Percentiles rank a stretch among this genome's conserved stretches.
These are phyloP conservation scores for Aspergillus intermedius DNA, from an alignment of 2,329 filamentous ascomycete genomes.

Conservation along the genomic window DNA sequence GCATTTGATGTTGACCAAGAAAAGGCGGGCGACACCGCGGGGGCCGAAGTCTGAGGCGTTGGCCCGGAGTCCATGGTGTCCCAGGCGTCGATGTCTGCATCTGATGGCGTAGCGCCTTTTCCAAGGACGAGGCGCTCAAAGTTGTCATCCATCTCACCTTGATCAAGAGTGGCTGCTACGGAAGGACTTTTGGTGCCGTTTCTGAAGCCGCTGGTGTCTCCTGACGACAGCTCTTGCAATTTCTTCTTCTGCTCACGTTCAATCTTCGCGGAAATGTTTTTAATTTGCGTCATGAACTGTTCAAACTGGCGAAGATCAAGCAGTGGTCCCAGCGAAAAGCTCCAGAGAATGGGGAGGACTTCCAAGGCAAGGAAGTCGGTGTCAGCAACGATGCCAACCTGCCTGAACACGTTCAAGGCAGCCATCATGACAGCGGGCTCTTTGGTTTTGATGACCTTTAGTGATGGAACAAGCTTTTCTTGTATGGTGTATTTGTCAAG, in stretches of 20 bases:
- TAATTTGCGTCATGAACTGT: constrained; percentile 83
- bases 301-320: constrained; percentile 84
- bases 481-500: constrained; percentile 98
- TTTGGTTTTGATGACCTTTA: constrained; percentile 93
- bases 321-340: constrained; percentile 81
- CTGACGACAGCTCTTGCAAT: constrained; percentile 71
- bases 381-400: constrained; percentile 76
- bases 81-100: constrained; percentile 26
- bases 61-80: constrained; percentile 24
- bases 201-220: constrained; percentile 42
- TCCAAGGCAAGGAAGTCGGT: constrained; percentile 89
- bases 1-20: constrained; percentile 37
- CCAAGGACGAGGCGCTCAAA: constrained; percentile 90
- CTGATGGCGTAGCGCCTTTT: constrained; percentile 39
- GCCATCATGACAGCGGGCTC: constrained; percentile 98
- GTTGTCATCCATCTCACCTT: constrained; percentile 58
- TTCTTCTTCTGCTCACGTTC: constrained; percentile 87
- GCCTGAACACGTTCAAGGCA: constrained; percentile 72
- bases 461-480: constrained; percentile 86
- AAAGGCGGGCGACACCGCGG: constrained; percentile 29
- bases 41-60: constrained; percentile 14
- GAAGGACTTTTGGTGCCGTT: constrained; percentile 21
- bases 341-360: constrained; percentile 82
- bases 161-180: constrained; percentile 39
- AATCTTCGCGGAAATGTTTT: constrained; percentile 67